Conservation (phyloP, 2,329 filamentous ascomycete species). For the Bipolaris bicolor region DNA sequence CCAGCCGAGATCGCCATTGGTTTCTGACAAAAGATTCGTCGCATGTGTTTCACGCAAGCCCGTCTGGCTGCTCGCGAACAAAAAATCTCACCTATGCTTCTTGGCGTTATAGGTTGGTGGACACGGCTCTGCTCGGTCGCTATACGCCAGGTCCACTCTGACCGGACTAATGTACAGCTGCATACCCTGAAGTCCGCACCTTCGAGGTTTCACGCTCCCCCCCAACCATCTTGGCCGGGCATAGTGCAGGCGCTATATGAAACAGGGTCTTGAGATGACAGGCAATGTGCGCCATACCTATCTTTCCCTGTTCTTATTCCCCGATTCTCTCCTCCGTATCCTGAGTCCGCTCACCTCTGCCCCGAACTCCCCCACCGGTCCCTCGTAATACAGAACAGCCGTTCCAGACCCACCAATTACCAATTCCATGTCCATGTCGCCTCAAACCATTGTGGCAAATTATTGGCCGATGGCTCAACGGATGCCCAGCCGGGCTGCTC, state of each 20-base stretch:
- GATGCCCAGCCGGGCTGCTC: neutral
- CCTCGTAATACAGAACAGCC: neutral
- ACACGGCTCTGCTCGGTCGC: neutral
- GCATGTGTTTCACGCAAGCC: slow-evolving; percentile 13
- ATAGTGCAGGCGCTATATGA: slow-evolving; percentile 1
- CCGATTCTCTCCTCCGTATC: neutral
- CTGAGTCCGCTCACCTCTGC: neutral
- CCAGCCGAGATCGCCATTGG: slow-evolving; percentile 11
- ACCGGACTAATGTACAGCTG: slow-evolving; percentile 8
- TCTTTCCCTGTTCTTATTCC: neutral
- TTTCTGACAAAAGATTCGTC: slow-evolving; percentile 10
- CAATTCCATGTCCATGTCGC: neutral
- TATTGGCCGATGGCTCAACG: neutral
- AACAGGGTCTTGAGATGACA: neutral
- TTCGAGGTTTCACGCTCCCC: neutral
- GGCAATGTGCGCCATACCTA: neutral
- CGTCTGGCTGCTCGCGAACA: neutral
- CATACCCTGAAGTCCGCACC: neutral
- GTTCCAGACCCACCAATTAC: too few relatives aligned
- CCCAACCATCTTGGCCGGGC: neutral
- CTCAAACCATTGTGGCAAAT: neutral
- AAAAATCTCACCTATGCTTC: neutral
- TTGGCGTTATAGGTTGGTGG: neutral
- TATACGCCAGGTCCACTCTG: slow-evolving; percentile 9
- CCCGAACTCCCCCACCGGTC: neutral